Conservation (phyloP, 441 rosid species). For the Gossypium gossypioides region DNA sequence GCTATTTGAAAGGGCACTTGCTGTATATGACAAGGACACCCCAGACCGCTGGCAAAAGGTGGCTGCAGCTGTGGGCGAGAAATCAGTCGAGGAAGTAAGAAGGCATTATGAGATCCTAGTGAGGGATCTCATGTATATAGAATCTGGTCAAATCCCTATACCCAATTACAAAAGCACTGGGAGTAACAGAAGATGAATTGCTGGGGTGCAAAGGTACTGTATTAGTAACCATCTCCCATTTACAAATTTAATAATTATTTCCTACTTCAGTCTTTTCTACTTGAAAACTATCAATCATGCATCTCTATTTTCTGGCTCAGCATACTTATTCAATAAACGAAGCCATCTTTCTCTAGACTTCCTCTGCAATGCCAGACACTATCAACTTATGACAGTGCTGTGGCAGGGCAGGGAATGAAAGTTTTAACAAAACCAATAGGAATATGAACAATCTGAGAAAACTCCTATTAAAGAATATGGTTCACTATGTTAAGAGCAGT, state of each 20-base stretch:
- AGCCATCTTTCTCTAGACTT: neutral
- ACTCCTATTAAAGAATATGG: neutral
- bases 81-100: slow-evolving; percentile 56
- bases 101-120: slow-evolving; percentile 52
- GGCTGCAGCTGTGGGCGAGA: slow-evolving; percentile 45
- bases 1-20: slow-evolving; percentile 57
- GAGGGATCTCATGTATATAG: slow-evolving; percentile 45
- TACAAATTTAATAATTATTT: neutral
- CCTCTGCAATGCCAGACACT: neutral
- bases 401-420: neutral
- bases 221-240: neutral
- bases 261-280: neutral
- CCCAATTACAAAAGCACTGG: slow-evolving; percentile 41
- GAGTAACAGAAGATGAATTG: slow-evolving; percentile 31
- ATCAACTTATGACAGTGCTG: neutral
- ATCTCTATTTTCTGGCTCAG: neutral
- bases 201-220: slow-evolving; percentile 47
- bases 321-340: neutral
- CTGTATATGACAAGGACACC: slow-evolving; percentile 52
- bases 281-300: neutral
- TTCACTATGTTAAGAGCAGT: neutral
- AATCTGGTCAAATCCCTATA: slow-evolving; percentile 43
- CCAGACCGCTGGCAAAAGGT: slow-evolving; percentile 67
- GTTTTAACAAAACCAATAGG: neutral
- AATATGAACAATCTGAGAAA: neutral